phyloP scores from a whole-genome alignment of 2,329 filamentous ascomycete species.

The Graphilbum fragrans region DNA sequence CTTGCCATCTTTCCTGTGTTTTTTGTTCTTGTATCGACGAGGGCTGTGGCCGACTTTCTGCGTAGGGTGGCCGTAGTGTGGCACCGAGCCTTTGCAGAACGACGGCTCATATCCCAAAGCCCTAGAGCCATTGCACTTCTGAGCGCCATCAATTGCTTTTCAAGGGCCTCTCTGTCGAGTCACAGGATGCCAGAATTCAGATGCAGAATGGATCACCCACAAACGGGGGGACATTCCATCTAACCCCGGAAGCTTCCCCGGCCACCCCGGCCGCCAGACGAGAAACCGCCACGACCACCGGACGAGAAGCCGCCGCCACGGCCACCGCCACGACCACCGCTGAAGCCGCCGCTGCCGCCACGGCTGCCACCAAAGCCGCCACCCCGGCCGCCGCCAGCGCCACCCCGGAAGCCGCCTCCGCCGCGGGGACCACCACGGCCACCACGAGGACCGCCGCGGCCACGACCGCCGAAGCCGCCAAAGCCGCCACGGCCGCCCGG shows the following conservation, averaged over 20 bases:
- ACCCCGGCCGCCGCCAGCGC: conserved; percentile 20
- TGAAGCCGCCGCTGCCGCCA: conserved; percentile 12
- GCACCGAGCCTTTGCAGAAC: too few relatives aligned
- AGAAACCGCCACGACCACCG: conserved; percentile 4
- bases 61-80: too few relatives aligned
- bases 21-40: too few relatives aligned
- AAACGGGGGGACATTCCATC: too few relatives aligned
- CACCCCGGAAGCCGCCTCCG: conserved; percentile 16
- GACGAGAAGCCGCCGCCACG: conserved; percentile 14
- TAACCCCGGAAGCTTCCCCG: conserved; percentile 3
- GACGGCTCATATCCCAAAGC: too few relatives aligned
- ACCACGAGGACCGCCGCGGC: conserved; percentile 17
- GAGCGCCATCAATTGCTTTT: too few relatives aligned
- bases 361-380: conserved; percentile 20
- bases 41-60: too few relatives aligned
- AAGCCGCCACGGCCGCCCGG: conserved; percentile 23
- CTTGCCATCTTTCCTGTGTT: background rate
- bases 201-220: too few relatives aligned
- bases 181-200: too few relatives aligned
- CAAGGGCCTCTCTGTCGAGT: too few relatives aligned
- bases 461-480: conserved; percentile 12
- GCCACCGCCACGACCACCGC: conserved; percentile 13
- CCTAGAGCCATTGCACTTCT: too few relatives aligned
- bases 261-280: conserved; percentile 2
- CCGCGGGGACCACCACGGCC: conserved; percentile 13